Conservation (phyloP, 805 yeast genomes). For the Wickerhamomyces tratensis region DNA sequence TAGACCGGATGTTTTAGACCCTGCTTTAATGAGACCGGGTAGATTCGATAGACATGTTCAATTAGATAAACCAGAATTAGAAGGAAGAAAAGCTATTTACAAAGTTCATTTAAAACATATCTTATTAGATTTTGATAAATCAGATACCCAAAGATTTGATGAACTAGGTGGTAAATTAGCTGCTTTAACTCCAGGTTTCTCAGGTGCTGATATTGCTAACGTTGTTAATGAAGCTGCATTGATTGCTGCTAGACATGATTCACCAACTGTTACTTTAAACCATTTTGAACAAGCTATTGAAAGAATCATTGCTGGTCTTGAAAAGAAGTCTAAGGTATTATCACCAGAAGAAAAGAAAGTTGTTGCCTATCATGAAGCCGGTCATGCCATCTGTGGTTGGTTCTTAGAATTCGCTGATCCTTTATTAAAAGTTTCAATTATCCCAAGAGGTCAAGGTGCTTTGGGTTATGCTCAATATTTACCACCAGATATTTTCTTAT, state of each 20-base stretch:
- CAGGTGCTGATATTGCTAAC: conserved; percentile 95
- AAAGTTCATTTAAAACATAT: conserved; percentile 66
- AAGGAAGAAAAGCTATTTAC: conserved; percentile 82
- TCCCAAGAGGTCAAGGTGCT: conserved; percentile 93
- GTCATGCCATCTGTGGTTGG: conserved; percentile 97
- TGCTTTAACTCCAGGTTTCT: conserved; percentile 89
- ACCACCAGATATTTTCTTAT: conserved; percentile 80
- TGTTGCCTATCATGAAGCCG: conserved; percentile 95
- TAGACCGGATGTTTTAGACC: conserved; percentile 83
- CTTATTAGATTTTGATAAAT: conserved; percentile 32
- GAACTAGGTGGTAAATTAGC: conserved; percentile 76
- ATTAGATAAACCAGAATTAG: conserved; percentile 80
- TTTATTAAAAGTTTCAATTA: conserved; percentile 81
- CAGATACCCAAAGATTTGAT: conserved; percentile 36
- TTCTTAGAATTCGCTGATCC: conserved; percentile 83
- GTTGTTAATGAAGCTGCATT: conserved; percentile 92
- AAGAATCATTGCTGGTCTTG: conserved; percentile 91
- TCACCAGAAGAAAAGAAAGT: conserved; percentile 73
- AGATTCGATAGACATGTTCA: conserved; percentile 86
- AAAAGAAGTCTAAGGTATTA: conserved; percentile 70
- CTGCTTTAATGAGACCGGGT: conserved; percentile 89
- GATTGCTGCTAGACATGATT: conserved; percentile 77
- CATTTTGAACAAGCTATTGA: conserved; percentile 93
- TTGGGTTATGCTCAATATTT: conserved; percentile 93
- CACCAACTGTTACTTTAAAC: conserved; percentile 45